These are phyloP conservation scores for Russula virescens DNA, from an alignment of 768 basidiomycete species.

Conservation along the genomic window DNA sequence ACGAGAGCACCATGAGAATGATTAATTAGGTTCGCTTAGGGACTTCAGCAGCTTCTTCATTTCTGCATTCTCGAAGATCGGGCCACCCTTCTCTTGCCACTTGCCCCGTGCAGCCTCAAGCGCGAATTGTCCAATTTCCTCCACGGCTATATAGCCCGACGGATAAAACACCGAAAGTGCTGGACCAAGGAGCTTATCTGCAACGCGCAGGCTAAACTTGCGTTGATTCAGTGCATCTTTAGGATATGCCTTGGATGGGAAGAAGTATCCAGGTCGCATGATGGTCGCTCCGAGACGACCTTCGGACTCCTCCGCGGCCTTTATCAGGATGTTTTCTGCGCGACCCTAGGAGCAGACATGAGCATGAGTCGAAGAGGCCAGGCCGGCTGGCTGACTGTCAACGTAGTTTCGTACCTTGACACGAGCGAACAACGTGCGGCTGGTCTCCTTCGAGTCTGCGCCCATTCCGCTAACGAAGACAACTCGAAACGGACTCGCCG, in stretches of 20 bases:
- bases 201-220: background rate
- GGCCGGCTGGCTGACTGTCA: background rate
- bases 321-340: conserved; percentile 22
- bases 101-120: conserved; percentile 17
- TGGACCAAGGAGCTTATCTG: conserved; percentile 8
- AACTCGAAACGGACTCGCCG: conserved; percentile 26
- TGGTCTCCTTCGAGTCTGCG: conserved; percentile 28
- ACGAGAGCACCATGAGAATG: too few relatives aligned
- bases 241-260: conserved; percentile 20
- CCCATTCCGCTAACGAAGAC: conserved; percentile 29
- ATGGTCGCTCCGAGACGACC: conserved; percentile 13
- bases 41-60: conserved; percentile 15
- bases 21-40: background rate
- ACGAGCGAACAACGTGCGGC: conserved; percentile 23
- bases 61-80: conserved; percentile 19
- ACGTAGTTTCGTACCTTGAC: conserved; percentile 25
- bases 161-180: conserved; percentile 12
- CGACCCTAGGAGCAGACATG: conserved; percentile 7
- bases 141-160: conserved; percentile 2
- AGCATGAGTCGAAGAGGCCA: background rate
- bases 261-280: conserved; percentile 24
- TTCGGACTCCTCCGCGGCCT: background rate
- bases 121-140: conserved; percentile 16
- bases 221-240: conserved; percentile 19
- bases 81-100: conserved; percentile 11